Conservation (phyloP, 495 filamentous ascomycete genomes). For the Cladorrhinum samala region DNA sequence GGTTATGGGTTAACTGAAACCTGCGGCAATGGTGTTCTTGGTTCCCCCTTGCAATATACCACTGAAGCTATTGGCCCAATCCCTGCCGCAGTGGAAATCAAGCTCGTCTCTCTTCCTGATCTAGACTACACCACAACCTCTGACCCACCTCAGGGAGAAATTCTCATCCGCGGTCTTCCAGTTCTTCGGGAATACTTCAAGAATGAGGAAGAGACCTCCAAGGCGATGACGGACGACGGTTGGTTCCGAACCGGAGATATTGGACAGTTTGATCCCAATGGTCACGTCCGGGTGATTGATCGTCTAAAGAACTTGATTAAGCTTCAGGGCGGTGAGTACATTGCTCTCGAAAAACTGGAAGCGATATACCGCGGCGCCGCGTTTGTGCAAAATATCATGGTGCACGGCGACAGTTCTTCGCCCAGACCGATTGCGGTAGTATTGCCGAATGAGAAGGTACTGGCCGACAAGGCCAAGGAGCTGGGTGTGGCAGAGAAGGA, state of each 20-base stretch:
- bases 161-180: conserved; percentile 65
- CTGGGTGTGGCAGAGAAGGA: conserved; percentile 45
- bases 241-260: conserved; percentile 95
- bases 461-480: conserved; percentile 46
- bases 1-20: conserved; percentile 92
- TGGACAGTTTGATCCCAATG: conserved; percentile 62
- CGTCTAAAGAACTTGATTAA: conserved; percentile 82
- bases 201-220: conserved; percentile 73
- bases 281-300: conserved; percentile 81
- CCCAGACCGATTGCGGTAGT: conserved; percentile 54
- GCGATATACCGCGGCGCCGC: conserved; percentile 52
- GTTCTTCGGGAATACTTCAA: conserved; percentile 73
- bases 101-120: conserved; percentile 74
- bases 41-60: conserved; percentile 61
- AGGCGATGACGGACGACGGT: conserved; percentile 73
- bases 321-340: conserved; percentile 59
- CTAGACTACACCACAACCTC: conserved; percentile 75
- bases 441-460: conserved; percentile 47
- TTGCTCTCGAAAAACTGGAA: conserved; percentile 62
- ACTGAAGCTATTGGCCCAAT: conserved; percentile 69
- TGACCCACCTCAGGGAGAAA: conserved; percentile 78
- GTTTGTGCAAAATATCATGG: conserved; percentile 53
- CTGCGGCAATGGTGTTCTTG: conserved; percentile 62
- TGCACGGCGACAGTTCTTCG: conserved; percentile 48
- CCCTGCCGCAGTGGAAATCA: conserved; percentile 57